These are phyloP conservation scores for Aspergillus viridinutans DNA, from an alignment of 2,329 filamentous ascomycete species.

Conservation along the genomic window DNA sequence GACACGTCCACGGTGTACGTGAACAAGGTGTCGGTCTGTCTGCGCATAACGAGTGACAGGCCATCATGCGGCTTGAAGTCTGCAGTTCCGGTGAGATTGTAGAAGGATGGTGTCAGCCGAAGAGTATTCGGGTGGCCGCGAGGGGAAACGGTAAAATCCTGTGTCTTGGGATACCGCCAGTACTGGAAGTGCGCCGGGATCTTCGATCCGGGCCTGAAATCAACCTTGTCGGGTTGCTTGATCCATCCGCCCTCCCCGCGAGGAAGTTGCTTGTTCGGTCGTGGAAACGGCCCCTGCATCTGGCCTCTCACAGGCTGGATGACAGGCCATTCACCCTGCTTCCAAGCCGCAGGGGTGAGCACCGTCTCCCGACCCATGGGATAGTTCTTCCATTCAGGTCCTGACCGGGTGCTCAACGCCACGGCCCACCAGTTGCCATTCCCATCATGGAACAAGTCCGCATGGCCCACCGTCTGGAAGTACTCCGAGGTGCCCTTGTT, in stretches of 20 bases:
- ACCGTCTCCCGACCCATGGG: constrained; percentile 55
- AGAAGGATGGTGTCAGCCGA: constrained; percentile 44
- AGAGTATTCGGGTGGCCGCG: constrained; percentile 43
- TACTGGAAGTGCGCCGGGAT: constrained; percentile 54
- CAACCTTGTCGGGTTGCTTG: constrained; percentile 42
- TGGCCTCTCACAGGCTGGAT: constrained; percentile 11
- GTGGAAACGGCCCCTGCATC: constrained; percentile 12
- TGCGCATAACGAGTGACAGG: constrained; percentile 8
- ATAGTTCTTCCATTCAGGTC: constrained; percentile 37
- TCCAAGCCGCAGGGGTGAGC: constrained; percentile 48
- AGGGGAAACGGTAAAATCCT: constrained; percentile 46
- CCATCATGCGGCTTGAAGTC: constrained; percentile 4
- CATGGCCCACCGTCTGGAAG: constrained; percentile 54
- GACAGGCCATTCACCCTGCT: constrained; percentile 45
- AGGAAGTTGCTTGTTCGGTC: constrained; percentile 6
- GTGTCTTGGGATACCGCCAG: constrained; percentile 49
- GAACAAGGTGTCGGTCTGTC: constrained; percentile 18
- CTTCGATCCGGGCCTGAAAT: constrained; percentile 42
- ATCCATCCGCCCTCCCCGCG: constrained; percentile 36
- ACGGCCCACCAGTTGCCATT: constrained; percentile 52
- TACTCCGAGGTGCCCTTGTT: constrained; percentile 37
- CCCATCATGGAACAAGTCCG: constrained; percentile 53
- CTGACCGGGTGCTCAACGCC: constrained; percentile 42
- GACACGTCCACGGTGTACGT: constrained; percentile 10
- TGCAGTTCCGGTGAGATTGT: constrained; percentile 54